Evolutionary conservation across 164 flowering plant species (phyloP), one percentile per base, ranked within the genome.

Genomic region (Nelumbo lutea): DNA sequence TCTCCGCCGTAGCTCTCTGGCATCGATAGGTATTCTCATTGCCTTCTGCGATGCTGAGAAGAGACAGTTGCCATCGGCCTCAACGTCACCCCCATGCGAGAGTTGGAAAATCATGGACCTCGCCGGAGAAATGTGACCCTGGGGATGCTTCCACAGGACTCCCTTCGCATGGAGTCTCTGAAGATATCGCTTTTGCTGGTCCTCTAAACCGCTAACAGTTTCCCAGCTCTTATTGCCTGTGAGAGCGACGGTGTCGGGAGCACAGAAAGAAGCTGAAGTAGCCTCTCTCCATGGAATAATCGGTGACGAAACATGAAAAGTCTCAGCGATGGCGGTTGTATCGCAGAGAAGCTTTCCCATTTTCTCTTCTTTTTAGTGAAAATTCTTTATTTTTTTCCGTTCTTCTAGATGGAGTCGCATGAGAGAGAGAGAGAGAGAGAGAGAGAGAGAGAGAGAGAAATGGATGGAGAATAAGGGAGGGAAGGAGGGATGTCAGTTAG

Each of bases 61-160:
- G 39, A 94, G 77, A 71, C 98, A 94, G 82, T 94, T 94, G 51
- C 98, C 98, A 73, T 94, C 98, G 3, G 97, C 73, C 27, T 87
- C 90, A 4, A 94, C 98, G 48, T 91, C 97, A 1, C 98, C 98
- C 45, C 97, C 98, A 79, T 94, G 92, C 2, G 80, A 78, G 8
- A 94, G 76, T 44, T 86, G 77, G 80, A 94, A 91, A 7, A 88
- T 80, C 27, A 79, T 71, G 42, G 88, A 79, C 70, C 77, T 73
- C 3, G 65, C 50, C 8, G 72, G 66, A 2, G 68, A 38, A 44
- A 72, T 71, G 56, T 75, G 48, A 1, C 72, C 83, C 44, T 75
- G 78, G 8, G 89, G 85, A 9, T 79, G 83, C 74, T 86, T 88
- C 98, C 98, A 93, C 43, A 88, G 72, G 14, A 93, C 96, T 9